Evolutionary conservation across 2,329 filamentous ascomycete species (phyloP).

Genomic region (Magnaporthiopsis poae): DNA sequence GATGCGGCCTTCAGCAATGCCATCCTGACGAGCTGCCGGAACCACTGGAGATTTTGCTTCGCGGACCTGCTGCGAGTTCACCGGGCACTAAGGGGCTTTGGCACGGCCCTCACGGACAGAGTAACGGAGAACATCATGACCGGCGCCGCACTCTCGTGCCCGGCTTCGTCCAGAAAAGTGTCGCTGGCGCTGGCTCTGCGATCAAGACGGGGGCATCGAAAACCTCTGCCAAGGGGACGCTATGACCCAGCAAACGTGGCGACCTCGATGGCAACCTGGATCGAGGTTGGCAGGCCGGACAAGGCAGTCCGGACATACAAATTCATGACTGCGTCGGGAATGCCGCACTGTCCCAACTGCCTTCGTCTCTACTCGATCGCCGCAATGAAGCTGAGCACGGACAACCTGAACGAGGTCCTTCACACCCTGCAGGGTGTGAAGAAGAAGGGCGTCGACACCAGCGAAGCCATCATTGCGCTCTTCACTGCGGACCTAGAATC

Average conservation of each 20-base stretch:
- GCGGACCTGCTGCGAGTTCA: slow-evolving; percentile 25
- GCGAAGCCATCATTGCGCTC: slow-evolving; percentile 28
- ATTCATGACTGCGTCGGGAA: slow-evolving; percentile 22
- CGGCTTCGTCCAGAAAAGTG: slow-evolving; percentile 16
- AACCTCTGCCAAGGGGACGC: slow-evolving; percentile 7
- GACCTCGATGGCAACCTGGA: slow-evolving; percentile 31
- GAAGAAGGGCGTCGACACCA: slow-evolving; percentile 31
- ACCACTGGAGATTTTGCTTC: slow-evolving; percentile 28
- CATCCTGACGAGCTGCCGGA: slow-evolving; percentile 28
- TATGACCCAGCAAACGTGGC: slow-evolving; percentile 18
- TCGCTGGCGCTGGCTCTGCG: slow-evolving; percentile 10
- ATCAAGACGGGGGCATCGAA: slow-evolving; percentile 20
- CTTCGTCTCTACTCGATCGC: slow-evolving; percentile 39
- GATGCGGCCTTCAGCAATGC: slow-evolving; percentile 29
- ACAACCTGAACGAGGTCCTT: slow-evolving; percentile 24
- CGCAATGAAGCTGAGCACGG: slow-evolving; percentile 23
- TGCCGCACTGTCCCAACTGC: slow-evolving; percentile 30
- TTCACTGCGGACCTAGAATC: slow-evolving; percentile 27
- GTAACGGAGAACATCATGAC: slow-evolving; percentile 31
- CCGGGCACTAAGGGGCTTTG: slow-evolving; percentile 23
- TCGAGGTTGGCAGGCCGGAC: slow-evolving; percentile 23
- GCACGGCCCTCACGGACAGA: slow-evolving; percentile 24
- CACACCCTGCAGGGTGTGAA: slow-evolving; percentile 31
- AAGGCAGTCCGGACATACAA: slow-evolving; percentile 30
- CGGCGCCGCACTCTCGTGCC: slow-evolving; percentile 22